Base-by-base conservation (phyloP, 805 yeast species). In the Lachancea nothofagi region DNA sequence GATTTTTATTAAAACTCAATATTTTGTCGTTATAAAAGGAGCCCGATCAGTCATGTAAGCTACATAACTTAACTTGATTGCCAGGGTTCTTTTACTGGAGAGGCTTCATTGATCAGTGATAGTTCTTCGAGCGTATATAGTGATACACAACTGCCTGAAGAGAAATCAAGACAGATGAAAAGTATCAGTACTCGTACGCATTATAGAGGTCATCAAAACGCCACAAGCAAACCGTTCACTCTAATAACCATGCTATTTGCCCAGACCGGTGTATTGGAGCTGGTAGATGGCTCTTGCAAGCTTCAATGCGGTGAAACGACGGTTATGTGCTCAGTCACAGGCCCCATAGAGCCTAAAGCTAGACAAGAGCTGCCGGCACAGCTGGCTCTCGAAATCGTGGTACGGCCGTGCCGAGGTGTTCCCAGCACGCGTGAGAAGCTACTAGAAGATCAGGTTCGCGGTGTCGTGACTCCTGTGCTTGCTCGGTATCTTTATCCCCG, bases 321-420 rank as follows among this genome's bases (percentile, higher is more conserved):
- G 41, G 78, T 83, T 2, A 62, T 89, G 2, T 77, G 81, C 30
- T 78, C 96, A 0, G 89, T 90, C 1, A 74, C 89, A 1, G 98
- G 98, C 0, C 98, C 98, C 0, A 73, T 90, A 22, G 97, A 90
- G 53, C 80, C 86, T 8, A 82, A 80, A 57, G 62, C 77, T 10
- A 74, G 90, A 50, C 95, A 88, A 55, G 97, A 90, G 57, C 61
- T 80, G 24, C 96, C 97, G 8, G 80, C 83, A 12, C 67, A 71
- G 32, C 81, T 90, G 12, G 78, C 85, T 13, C 59, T 93, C 13
- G 96, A 88, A 59, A 72, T 93, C 6, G 74, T 77, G 15, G 78
- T 89, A 2, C 69, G 88, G 28, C 96, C 97, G 1, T 77, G 82
- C 17, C 65, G 69, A 10, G 97, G 97, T 1, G 71, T 81, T 2